Base-by-base conservation (phyloP, 2,329 filamentous ascomycete genomes). In the Akanthomyces uredinophilus region DNA sequence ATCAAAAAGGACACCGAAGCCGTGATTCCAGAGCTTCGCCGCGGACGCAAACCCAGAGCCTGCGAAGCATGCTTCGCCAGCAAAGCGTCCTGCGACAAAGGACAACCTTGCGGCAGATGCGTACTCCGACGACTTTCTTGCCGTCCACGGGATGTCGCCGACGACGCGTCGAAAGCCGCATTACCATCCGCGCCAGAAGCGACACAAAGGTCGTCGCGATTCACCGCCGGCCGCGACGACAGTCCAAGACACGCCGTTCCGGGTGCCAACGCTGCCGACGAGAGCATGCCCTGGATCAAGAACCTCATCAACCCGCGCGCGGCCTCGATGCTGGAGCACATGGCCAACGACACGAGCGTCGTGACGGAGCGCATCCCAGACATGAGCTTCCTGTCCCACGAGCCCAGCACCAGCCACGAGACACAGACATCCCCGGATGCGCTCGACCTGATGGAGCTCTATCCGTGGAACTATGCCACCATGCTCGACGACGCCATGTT, bases 11-110 rank as follows among this genome's bases (percentile, higher is more conserved):
- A 60, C 32, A 50, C 44, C 24, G 58, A 62, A 5, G 61, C 58
- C 13, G 54, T 57, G 2, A 32, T 70, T 1, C 67, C 68, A 3
- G 65, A 66, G 1, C 64, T 67, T 10, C 68, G 66, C 43, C 67
- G 70, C 5, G 71, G 71, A 16, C 69, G 70, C 35, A 71, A 69
- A 47, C 66, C 69, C 0, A 61, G 64, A 1, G 70, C 70, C 3
- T 73, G 71, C 60, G 70, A 71, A 22, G 65, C 66, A 2, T 73
- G 71, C 58, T 71, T 69, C 56, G 65, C 64, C 29, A 69, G 69
- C 64, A 71, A 71, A 37, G 64, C 70, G 14, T 67, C 68, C 20
- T 73, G 71, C 60, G 69, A 72, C 54, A 69, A 65, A 5, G 62
- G 53, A 2, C 52, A 64, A 3, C 69, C 69, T 0, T 73, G 71